These are phyloP conservation scores for Xerocomellus dryophilus DNA, from an alignment of 768 basidiomycete species.

Conservation along the genomic window DNA sequence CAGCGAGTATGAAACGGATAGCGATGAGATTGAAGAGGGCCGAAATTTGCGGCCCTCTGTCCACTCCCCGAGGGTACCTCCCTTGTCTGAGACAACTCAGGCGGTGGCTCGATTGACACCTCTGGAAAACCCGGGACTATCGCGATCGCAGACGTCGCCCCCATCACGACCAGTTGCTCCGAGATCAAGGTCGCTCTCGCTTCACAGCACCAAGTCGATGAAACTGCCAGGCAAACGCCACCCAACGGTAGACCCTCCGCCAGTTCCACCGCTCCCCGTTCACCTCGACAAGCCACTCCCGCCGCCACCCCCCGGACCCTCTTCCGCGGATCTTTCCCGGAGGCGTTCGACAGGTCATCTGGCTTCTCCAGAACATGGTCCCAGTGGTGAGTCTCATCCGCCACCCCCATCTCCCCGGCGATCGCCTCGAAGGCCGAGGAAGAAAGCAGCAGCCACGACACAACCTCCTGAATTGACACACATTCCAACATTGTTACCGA, in stretches of 20 bases:
- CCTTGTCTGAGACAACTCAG: neutral
- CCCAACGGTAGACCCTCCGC: slow-evolving; percentile 38
- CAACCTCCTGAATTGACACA: slow-evolving; percentile 74
- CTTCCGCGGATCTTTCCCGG: slow-evolving; percentile 12
- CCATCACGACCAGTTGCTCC: slow-evolving; percentile 3
- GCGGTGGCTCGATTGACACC: neutral
- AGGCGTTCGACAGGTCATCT: slow-evolving; percentile 19
- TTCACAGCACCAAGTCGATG: slow-evolving; percentile 48
- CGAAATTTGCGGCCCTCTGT: slow-evolving; percentile 1
- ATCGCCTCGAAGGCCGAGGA: slow-evolving; percentile 36
- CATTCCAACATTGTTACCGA: slow-evolving; percentile 78
- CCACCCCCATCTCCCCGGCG: slow-evolving; percentile 10
- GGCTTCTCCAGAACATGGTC: neutral
- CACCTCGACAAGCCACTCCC: slow-evolving; percentile 45
- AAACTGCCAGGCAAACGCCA: slow-evolving; percentile 22
- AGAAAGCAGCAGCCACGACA: slow-evolving; percentile 43
- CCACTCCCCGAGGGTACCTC: neutral
- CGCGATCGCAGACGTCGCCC: slow-evolving; percentile 7
- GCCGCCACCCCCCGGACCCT: slow-evolving; percentile 23
- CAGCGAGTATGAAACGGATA: slow-evolving; percentile 35
- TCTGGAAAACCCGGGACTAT: neutral
- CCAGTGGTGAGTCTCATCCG: neutral
- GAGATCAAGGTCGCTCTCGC: slow-evolving; percentile 40
- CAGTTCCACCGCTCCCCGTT: slow-evolving; percentile 38
- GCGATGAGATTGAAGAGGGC: slow-evolving; percentile 12